Evolutionary conservation across 371 early-diverging fungal genomes (phyloP).

Genomic region (Gilbertella persicaria): DNA sequence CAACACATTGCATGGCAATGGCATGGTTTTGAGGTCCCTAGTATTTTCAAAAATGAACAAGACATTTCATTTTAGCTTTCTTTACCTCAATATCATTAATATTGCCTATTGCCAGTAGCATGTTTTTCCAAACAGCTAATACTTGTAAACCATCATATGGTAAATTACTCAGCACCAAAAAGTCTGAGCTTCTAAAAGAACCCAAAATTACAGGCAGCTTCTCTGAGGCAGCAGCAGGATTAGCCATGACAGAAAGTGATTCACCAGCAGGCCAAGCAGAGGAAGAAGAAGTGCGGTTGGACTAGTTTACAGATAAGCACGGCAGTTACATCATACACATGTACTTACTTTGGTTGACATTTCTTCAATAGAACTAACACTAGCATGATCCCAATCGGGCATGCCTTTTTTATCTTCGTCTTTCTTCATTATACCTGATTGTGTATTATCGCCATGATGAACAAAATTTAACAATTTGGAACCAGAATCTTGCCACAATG

Average conservation of each 20-base stretch:
- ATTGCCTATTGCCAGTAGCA: slow-evolving; percentile 72
- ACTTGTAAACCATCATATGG: slow-evolving; percentile 44
- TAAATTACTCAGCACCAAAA: slow-evolving; percentile 38
- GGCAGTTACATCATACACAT: not conserved
- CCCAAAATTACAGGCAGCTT: slow-evolving; percentile 40
- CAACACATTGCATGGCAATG: slow-evolving; percentile 70
- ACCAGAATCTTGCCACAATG: slow-evolving; percentile 47
- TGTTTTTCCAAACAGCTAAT: slow-evolving; percentile 66
- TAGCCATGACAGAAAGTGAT: slow-evolving; percentile 29
- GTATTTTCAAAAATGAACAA: not conserved
- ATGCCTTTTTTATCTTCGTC: slow-evolving; percentile 19
- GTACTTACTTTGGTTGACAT: slow-evolving; percentile 33
- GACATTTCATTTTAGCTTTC: not conserved
- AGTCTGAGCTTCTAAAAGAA: slow-evolving; percentile 46
- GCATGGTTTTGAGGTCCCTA: slow-evolving; percentile 64
- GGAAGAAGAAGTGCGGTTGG: slow-evolving; percentile 46
- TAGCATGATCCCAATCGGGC: slow-evolving; percentile 23
- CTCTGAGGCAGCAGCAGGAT: slow-evolving; percentile 37
- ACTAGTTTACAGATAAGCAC: slow-evolving; percentile 5
- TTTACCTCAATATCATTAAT: slow-evolving; percentile 59
- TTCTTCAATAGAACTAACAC: slow-evolving; percentile 31
- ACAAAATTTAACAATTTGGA: slow-evolving; percentile 49
- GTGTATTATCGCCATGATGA: slow-evolving; percentile 25
- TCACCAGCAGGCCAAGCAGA: slow-evolving; percentile 21
- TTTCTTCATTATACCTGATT: slow-evolving; percentile 4